Evolutionary conservation across 176 grass and related monocot genomes (phyloP).

Genomic region (Oryza rufipogon): DNA sequence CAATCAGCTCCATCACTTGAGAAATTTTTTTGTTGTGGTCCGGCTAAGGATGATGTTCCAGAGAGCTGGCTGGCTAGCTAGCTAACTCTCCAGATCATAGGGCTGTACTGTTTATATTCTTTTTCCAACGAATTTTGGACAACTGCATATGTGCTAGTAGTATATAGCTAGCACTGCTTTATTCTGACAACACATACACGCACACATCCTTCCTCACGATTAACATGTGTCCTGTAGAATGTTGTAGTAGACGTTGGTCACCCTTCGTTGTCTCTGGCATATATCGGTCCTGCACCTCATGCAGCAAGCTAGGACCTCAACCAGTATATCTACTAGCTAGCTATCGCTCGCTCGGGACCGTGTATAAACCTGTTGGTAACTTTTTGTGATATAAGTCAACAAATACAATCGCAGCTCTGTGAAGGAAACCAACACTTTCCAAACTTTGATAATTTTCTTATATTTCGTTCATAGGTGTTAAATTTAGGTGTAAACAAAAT

Average conservation of each 20-base stretch:
- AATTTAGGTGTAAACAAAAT: background rate
- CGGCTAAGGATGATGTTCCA: background rate
- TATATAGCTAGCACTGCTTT: no score
- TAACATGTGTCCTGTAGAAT: background rate
- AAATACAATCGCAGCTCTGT: no score
- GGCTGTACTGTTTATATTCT: background rate
- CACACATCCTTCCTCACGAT: background rate
- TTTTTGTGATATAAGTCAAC: no score
- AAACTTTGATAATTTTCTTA: no score
- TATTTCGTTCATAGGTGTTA: no score
- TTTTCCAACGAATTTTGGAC: background rate
- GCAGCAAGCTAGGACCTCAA: no score
- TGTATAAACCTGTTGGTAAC: background rate
- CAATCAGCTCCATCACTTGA: background rate
- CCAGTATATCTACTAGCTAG: background rate
- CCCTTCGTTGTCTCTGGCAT: conserved; percentile 15
- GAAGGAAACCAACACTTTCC: no score
- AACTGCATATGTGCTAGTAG: background rate
- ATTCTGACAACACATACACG: background rate
- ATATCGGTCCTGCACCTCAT: background rate
- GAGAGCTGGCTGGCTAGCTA: background rate
- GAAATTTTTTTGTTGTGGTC: background rate
- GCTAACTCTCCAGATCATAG: background rate
- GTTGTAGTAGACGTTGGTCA: background rate
- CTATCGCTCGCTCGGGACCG: background rate